These are phyloP conservation scores for Polytrichum commune DNA, from an alignment of 225 moss, liverwort and hornwort species.

Conservation along the genomic window DNA sequence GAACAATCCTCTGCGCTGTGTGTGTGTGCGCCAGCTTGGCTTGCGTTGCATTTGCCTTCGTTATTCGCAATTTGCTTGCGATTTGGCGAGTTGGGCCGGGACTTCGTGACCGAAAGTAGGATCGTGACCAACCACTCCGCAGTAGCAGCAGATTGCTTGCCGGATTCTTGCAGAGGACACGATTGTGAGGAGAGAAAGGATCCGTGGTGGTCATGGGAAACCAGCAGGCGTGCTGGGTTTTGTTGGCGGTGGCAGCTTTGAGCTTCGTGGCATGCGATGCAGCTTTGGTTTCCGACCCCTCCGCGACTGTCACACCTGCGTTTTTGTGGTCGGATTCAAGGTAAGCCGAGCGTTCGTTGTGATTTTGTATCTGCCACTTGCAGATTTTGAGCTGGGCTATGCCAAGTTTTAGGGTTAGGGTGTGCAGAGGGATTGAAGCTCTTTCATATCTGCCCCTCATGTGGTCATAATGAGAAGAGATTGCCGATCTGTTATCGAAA, in stretches of 20 bases:
- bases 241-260: conserved; percentile 7
- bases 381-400: neutral
- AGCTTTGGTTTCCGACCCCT: neutral
- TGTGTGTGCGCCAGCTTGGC: too few relatives aligned
- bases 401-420: neutral
- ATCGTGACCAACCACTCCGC: too few relatives aligned
- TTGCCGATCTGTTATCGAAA: neutral
- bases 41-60: too few relatives aligned
- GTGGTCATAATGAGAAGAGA: too few relatives aligned
- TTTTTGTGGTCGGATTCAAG: conserved; percentile 13
- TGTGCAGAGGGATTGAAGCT: neutral
- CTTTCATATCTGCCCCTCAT: too few relatives aligned
- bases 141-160: too few relatives aligned
- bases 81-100: too few relatives aligned
- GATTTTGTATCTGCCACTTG: neutral
- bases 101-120: too few relatives aligned
- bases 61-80: too few relatives aligned
- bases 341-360: neutral
- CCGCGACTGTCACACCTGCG: conserved; percentile 5
- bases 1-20: too few relatives aligned
- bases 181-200: too few relatives aligned
- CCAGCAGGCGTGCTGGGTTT: neutral
- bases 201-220: neutral
- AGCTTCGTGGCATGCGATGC: neutral
- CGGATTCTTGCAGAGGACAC: too few relatives aligned